Percentiles rank a stretch among this genome's conserved stretches.
These are phyloP conservation scores for Rubroboletus pulcherrimus DNA, from an alignment of 768 basidiomycete genomes.

Conservation along the genomic window DNA sequence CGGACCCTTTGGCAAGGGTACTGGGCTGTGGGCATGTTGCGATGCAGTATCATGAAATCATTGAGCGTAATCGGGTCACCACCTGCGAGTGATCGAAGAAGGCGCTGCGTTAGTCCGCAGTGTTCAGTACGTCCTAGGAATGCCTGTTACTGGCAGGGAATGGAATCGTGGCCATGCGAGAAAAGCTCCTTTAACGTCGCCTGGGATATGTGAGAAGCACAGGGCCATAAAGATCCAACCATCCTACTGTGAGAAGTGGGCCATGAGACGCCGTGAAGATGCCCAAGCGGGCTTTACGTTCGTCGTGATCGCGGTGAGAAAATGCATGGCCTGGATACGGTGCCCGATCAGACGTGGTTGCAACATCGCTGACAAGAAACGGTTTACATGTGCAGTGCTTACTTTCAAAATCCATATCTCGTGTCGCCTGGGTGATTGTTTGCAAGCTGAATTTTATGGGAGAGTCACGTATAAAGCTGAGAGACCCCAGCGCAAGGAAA, in stretches of 20 bases:
- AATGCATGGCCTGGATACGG: conserved; percentile 17
- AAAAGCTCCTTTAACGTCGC: conserved; percentile 8
- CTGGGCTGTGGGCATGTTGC: conserved; percentile 24
- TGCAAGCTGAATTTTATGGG: conserved; percentile 10
- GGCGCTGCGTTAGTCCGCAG: conserved; percentile 17
- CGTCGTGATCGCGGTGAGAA: conserved; percentile 19
- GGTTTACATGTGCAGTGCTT: conserved; percentile 12
- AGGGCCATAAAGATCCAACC: conserved; percentile 5
- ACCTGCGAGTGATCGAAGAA: conserved; percentile 21
- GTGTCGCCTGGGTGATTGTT: conserved; percentile 28
- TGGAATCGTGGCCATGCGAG: conserved; percentile 21
- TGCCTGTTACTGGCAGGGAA: conserved; percentile 12
- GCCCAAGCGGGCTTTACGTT: conserved; percentile 5
- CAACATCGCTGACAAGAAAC: conserved; percentile 9
- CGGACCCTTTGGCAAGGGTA: conserved; percentile 11
- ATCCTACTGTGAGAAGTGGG: conserved; percentile 22
- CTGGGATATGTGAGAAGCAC: conserved; percentile 18
- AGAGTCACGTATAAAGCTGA: conserved; percentile 22
- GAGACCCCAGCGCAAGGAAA: not conserved
- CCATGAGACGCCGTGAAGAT: conserved; percentile 5
- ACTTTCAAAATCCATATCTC: conserved; percentile 5
- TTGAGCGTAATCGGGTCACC: conserved; percentile 18
- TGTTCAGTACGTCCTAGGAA: conserved; percentile 18
- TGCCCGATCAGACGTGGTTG: conserved; percentile 18
- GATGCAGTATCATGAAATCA: conserved; percentile 15